phyloP scores from a whole-genome alignment of 805 yeast species.

The Yamadazyma akitaensis region DNA sequence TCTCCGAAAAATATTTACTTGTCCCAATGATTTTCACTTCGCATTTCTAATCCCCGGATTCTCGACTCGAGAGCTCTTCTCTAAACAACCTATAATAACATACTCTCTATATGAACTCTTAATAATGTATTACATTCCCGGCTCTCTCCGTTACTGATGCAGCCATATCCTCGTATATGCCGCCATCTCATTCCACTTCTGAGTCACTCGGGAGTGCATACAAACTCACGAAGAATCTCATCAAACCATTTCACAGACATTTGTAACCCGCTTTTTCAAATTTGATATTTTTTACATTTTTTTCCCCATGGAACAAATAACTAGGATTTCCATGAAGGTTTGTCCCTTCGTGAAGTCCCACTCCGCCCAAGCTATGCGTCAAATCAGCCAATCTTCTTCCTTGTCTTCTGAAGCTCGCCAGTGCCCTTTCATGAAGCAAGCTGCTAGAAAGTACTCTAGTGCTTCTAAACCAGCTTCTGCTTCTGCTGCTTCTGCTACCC shows the following conservation, averaged over 20 bases:
- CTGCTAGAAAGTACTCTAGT: constrained; percentile 48
- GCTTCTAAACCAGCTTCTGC: constrained; percentile 46
- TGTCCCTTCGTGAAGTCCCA: constrained; percentile 80
- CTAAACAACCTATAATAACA: no score
- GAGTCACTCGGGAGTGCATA: neutral
- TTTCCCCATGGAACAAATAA: constrained; percentile 66
- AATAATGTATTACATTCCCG: neutral
- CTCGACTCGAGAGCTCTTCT: no score
- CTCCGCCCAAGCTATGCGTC: constrained; percentile 57
- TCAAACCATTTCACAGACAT: constrained; percentile 1
- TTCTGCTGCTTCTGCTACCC: constrained; percentile 31
- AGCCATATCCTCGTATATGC: no score
- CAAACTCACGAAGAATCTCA: neutral
- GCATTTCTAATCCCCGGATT: no score
- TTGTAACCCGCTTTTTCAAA: constrained; percentile 7
- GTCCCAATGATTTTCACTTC: no score
- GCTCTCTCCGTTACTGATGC: neutral
- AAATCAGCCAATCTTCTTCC: constrained; percentile 43
- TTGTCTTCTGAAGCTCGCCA: constrained; percentile 59
- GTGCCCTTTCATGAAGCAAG: constrained; percentile 92
- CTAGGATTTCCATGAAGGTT: constrained; percentile 69
- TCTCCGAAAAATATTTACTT: no score
- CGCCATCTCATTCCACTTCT: neutral
- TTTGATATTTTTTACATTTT: neutral
- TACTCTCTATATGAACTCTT: neutral